Base-by-base conservation (phyloP, 139 green algal species). In the Chlorella vulgaris region DNA sequence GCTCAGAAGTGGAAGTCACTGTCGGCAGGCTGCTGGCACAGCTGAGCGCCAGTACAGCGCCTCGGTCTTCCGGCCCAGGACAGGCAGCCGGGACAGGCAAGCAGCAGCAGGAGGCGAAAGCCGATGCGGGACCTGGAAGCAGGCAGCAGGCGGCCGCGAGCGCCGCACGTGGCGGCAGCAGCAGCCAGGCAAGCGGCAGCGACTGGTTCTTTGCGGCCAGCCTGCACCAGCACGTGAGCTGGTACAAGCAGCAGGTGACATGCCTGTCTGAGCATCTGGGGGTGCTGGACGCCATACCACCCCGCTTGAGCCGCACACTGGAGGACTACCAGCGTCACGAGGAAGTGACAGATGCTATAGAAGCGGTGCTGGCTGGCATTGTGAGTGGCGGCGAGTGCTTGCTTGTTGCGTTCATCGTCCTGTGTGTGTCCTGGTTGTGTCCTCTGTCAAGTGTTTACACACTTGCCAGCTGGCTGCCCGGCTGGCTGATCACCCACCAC, bases 221-320 rank as follows among this genome's bases (percentile, higher is more conserved):
- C 7, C 69, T 76, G 42, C 38, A n/a, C 7, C 69, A 76, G 69
- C 69, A 76, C 31, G 69, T 76, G 69, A 26, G 18, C 40, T 76
- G 69, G 69, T 76, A 76, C 42, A 15, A 38, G 3, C 4, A 50
- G 26, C 69, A 76, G 69, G 69, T 76, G 42, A 8, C 26, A 2
- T 61, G 28, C 36, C 66, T 51, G 36, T 15, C 66, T 10, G 10
- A 29, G 36, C 66, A 43, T 33, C 66, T 73, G 35, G 4, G 5
- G 35, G 66, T 53, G 66, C 36, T 73, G 66, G 66, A 73, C 31
- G 66, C 31, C 66, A 73, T 73, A 35, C 66, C 66, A 15, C 66
- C 66, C 0, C 66, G 66, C 10, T 26, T 73, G 66, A 21, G 66
- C 36, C 66, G 66, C 66, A 43, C 66, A 1, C 36, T 73, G 18